phyloP scores from a whole-genome alignment of 1,284 basidiomycete genomes.

The Hemileia vastatrix region DNA sequence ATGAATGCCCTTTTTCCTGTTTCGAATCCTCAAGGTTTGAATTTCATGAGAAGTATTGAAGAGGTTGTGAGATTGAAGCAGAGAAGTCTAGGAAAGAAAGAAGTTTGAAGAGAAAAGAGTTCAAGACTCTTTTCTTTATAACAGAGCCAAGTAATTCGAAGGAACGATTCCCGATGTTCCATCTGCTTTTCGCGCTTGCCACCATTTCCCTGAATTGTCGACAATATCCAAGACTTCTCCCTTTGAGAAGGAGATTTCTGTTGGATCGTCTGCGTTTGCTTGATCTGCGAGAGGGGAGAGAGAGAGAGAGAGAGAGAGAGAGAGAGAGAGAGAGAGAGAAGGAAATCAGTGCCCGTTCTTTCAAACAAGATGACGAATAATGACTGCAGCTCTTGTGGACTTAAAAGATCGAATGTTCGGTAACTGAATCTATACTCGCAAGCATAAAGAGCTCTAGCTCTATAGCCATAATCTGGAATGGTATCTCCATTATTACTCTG shows the following conservation, averaged over 20 bases:
- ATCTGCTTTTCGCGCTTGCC: constrained; percentile 78
- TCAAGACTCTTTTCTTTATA: too few species aligned
- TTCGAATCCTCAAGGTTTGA: too few species aligned
- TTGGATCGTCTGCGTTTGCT: constrained; percentile 86
- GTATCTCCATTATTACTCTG: constrained; percentile 3
- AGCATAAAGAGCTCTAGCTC: constrained; percentile 75
- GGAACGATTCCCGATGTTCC: constrained; percentile 62
- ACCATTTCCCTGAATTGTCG: constrained; percentile 89
- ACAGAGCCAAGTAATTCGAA: constrained; percentile 45
- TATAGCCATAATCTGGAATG: constrained; percentile 49
- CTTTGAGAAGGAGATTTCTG: constrained; percentile 87
- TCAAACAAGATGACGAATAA: not conserved
- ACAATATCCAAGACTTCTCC: constrained; percentile 88
- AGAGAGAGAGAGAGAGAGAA: constrained; percentile 34
- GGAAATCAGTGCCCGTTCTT: constrained; percentile 17
- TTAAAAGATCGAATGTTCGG: constrained; percentile 2
- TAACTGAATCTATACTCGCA: constrained; percentile 52
- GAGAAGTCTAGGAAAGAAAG: too few species aligned
- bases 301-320: constrained; percentile 27
- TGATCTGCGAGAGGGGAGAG: constrained; percentile 65
- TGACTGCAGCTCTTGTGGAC: not conserved
- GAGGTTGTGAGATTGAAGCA: too few species aligned
- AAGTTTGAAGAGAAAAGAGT: too few species aligned
- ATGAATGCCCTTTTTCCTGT: too few species aligned
- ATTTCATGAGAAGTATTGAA: too few species aligned